These are phyloP conservation scores for Hygrophorus pudorinus DNA, from an alignment of 768 basidiomycete genomes.

Conservation along the genomic window DNA sequence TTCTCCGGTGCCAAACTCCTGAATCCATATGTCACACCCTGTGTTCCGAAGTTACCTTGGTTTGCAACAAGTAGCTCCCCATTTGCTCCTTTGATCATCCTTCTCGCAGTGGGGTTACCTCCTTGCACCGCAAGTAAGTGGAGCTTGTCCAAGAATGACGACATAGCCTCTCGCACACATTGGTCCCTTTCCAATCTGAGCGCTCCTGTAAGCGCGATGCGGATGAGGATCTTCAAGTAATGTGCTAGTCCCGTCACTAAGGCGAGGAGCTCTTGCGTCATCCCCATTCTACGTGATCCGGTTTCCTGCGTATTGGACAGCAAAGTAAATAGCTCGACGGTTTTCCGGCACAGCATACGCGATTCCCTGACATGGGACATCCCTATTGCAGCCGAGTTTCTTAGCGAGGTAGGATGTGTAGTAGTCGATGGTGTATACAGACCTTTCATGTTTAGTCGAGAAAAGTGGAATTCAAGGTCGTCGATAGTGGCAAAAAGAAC, in stretches of 20 bases:
- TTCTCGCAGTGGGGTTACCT: constrained; percentile 66
- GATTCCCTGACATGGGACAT: constrained; percentile 99
- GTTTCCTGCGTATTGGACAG: constrained; percentile 94
- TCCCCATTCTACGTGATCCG: constrained; percentile 81
- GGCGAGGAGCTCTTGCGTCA: constrained; percentile 94
- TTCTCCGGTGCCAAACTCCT: constrained; percentile 85
- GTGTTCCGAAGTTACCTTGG: constrained; percentile 61
- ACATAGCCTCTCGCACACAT: constrained; percentile 72
- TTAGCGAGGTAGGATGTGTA: background rate
- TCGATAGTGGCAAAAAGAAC: constrained; percentile 96
- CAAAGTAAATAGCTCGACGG: constrained; percentile 94
- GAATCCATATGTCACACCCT: constrained; percentile 87
- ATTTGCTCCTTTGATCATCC: constrained; percentile 67
- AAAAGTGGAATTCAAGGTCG: constrained; percentile 87
- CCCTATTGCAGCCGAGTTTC: constrained; percentile 34
- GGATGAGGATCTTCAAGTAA: constrained; percentile 98
- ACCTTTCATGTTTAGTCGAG: constrained; percentile 79
- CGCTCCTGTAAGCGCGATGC: constrained; percentile 92
- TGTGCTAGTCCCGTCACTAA: constrained; percentile 98
- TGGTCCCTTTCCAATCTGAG: constrained; percentile 93
- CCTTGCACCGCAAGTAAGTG: constrained; percentile 84
- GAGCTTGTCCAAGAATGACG: constrained; percentile 85
- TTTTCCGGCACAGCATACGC: constrained; percentile 96
- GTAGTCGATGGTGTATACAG: constrained; percentile 16
- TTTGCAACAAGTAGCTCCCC: constrained; percentile 44